Conservation (phyloP, 345 rosid species). For the Dipteronia sinensis region DNA sequence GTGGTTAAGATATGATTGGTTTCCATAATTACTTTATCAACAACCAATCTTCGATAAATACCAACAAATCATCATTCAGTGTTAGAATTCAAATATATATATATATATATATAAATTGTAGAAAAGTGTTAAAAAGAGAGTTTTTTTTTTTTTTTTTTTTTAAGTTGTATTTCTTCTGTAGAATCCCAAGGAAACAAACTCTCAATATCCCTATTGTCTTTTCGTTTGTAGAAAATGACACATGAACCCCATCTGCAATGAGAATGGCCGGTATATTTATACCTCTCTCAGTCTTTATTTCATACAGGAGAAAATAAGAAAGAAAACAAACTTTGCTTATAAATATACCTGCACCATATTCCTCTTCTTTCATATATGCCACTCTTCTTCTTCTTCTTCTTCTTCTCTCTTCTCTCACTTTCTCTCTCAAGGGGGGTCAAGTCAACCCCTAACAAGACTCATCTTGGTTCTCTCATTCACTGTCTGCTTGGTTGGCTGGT, state of each 20-base stretch:
- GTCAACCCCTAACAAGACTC: conserved; percentile 5
- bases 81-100: too few relatives aligned
- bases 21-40: too few relatives aligned
- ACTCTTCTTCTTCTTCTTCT: background rate
- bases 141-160: background rate
- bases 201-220: conserved; percentile 16
- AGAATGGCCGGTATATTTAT: conserved; percentile 24
- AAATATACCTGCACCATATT: conserved; percentile 16
- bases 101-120: too few relatives aligned
- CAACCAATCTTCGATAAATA: too few relatives aligned
- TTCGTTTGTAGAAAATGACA: conserved; percentile 30
- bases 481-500: background rate
- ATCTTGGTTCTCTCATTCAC: background rate
- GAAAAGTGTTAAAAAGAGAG: too few relatives aligned
- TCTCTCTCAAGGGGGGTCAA: too few relatives aligned
- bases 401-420: too few relatives aligned
- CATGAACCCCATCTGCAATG: background rate
- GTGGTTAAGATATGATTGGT: too few relatives aligned
- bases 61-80: too few relatives aligned
- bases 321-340: conserved; percentile 8
- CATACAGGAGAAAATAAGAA: background rate
- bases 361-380: conserved; percentile 20
- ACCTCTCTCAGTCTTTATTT: conserved; percentile 20
- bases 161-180: background rate
- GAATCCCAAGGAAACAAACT: conserved; percentile 26